Evolutionary conservation across 2,329 filamentous ascomycete species (phyloP).

Genomic region (Colletotrichum lupini): DNA sequence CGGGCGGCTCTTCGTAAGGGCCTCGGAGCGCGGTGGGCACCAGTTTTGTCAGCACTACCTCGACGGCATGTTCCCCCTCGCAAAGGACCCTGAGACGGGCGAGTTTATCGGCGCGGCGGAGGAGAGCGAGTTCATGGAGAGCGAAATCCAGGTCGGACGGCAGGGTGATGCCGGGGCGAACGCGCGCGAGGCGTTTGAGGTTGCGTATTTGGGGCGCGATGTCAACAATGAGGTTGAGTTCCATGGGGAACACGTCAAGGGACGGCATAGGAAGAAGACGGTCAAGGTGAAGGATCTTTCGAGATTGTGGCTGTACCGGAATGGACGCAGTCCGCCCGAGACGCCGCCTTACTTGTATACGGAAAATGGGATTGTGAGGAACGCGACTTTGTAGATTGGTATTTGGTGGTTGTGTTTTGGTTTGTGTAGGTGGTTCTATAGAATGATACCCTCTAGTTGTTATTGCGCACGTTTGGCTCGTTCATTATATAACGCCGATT

Average conservation of each 20-base stretch:
- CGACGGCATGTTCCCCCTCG: constrained; percentile 70
- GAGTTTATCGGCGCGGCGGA: constrained; percentile 56
- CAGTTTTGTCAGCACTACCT: constrained; percentile 72
- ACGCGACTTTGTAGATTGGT: constrained; percentile 47
- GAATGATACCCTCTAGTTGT: constrained; percentile 22
- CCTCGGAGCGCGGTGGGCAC: constrained; percentile 58
- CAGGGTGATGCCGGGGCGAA: constrained; percentile 56
- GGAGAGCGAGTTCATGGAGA: constrained; percentile 71
- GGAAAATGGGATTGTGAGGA: constrained; percentile 51
- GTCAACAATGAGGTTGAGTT: constrained; percentile 53
- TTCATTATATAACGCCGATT: neutral
- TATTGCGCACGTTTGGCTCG: neutral
- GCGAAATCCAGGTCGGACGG: constrained; percentile 58
- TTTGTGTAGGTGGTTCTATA: neutral
- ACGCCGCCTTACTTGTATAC: constrained; percentile 47
- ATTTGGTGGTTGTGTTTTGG: neutral
- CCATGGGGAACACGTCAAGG: constrained; percentile 45
- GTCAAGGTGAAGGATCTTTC: constrained; percentile 70
- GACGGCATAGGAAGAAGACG: constrained; percentile 39
- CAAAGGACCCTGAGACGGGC: constrained; percentile 53
- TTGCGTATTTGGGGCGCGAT: constrained; percentile 56
- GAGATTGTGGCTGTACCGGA: constrained; percentile 71
- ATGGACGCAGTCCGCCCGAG: constrained; percentile 64
- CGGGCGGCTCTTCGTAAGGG: constrained; percentile 64
- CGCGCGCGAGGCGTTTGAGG: constrained; percentile 58